Evolutionary conservation across 108 stramenopile species (phyloP).

Genomic region (Bacterosira constricta): DNA sequence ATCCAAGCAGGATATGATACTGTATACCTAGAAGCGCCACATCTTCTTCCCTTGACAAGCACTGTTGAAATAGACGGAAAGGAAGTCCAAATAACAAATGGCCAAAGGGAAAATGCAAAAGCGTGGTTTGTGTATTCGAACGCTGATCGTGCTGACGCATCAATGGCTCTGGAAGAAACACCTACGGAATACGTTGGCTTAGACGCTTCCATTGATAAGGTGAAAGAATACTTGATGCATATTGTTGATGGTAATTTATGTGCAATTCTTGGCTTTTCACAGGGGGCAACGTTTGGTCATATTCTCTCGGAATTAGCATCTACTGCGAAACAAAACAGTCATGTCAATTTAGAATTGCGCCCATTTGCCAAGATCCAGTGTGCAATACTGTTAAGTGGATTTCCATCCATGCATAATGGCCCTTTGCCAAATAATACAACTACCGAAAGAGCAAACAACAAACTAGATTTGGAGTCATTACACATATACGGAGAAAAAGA

Average conservation of each 20-base stretch:
- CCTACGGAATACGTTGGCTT: conserved; percentile 49
- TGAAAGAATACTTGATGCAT: conserved; percentile 21
- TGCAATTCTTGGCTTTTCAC: conserved; percentile 55
- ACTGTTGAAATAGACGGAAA: conserved; percentile 36
- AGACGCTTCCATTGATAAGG: conserved; percentile 34
- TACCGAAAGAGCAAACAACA: no score
- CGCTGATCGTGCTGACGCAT: conserved; percentile 36
- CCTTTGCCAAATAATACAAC: neutral
- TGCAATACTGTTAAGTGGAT: conserved; percentile 44
- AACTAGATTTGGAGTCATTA: conserved; percentile 34
- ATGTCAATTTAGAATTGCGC: neutral
- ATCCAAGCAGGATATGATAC: conserved; percentile 48
- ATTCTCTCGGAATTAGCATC: conserved; percentile 43
- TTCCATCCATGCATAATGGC: conserved; percentile 30
- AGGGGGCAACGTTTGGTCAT: conserved; percentile 59
- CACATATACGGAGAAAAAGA: conserved; percentile 51
- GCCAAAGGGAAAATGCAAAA: conserved; percentile 49
- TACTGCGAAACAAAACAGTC: conserved; percentile 20
- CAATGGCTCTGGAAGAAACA: conserved; percentile 16
- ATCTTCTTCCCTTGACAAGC: conserved; percentile 42
- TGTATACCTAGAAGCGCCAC: conserved; percentile 55
- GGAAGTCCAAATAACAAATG: conserved; percentile 21
- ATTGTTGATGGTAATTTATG: neutral
- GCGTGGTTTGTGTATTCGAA: conserved; percentile 60
- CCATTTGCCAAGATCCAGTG: conserved; percentile 16